phyloP scores from a whole-genome alignment of 2,329 filamentous ascomycete genomes.

The Penicillium corylophilum region DNA sequence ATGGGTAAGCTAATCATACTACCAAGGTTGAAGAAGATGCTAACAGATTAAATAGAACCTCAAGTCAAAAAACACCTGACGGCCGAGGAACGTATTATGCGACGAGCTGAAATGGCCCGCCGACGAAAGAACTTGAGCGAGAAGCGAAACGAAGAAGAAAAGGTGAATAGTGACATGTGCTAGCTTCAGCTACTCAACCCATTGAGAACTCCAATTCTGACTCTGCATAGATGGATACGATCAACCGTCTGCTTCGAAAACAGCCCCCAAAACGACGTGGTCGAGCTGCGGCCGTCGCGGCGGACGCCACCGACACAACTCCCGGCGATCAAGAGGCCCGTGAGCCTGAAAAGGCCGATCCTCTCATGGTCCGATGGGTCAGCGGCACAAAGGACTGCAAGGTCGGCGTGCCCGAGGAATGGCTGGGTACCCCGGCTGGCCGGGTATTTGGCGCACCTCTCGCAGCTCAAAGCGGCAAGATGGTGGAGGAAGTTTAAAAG shows the following conservation, averaged over 20 bases:
- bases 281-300: slow-evolving; percentile 42
- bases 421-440: slow-evolving; percentile 46
- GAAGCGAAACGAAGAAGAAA: slow-evolving; percentile 76
- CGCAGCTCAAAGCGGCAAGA: slow-evolving; percentile 23
- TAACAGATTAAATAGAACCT: slow-evolving; percentile 51
- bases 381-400: slow-evolving; percentile 42
- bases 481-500: slow-evolving; percentile 41
- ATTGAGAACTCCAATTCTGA: slow-evolving; percentile 14
- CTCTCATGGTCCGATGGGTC: slow-evolving; percentile 48
- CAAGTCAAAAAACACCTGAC: slow-evolving; percentile 72
- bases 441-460: slow-evolving; percentile 36
- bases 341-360: slow-evolving; percentile 41
- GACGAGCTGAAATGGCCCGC: slow-evolving; percentile 71
- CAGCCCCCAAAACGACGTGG: slow-evolving; percentile 61
- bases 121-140: slow-evolving; percentile 72
- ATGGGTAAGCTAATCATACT: slow-evolving; percentile 47
- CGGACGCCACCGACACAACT: slow-evolving; percentile 44
- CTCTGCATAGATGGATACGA: slow-evolving; percentile 60
- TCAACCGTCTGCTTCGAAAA: slow-evolving; percentile 66
- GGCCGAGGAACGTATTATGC: slow-evolving; percentile 71
- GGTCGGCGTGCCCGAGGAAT: slow-evolving; percentile 49
- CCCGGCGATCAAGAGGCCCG: slow-evolving; percentile 40
- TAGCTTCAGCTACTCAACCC: background rate
- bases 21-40: background rate
- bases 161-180: slow-evolving; percentile 49